Evolutionary conservation across 2,329 filamentous ascomycete genomes (phyloP).

Genomic region (Beauveria caledonica): DNA sequence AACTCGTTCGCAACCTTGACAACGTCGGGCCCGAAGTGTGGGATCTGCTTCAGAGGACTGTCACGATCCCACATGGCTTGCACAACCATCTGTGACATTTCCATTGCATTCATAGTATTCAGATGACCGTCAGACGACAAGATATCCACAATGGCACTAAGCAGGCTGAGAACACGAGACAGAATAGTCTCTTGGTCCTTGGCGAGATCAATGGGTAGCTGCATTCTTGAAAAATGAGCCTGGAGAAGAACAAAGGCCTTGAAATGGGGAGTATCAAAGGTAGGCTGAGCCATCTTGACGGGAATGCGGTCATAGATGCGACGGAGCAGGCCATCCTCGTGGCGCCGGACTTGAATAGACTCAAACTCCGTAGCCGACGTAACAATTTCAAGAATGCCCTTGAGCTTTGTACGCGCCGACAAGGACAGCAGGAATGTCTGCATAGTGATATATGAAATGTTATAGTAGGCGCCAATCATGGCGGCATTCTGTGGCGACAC

Average conservation of each 20-base stretch:
- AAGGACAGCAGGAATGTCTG: conserved; percentile 94
- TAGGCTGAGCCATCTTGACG: conserved; percentile 84
- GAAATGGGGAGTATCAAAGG: conserved; percentile 92
- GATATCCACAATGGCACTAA: conserved; percentile 90
- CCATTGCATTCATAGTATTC: conserved; percentile 98
- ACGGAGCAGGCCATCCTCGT: conserved; percentile 79
- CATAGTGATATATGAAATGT: conserved; percentile 99
- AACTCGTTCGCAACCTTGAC: conserved; percentile 76
- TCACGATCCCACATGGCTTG: conserved; percentile 99
- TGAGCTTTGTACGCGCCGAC: conserved; percentile 82
- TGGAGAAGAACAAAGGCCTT: conserved; percentile 97
- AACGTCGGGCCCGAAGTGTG: conserved; percentile 78
- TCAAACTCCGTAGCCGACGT: conserved; percentile 97
- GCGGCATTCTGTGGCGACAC: conserved; percentile 87
- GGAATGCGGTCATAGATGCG: conserved; percentile 92
- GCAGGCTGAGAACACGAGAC: conserved; percentile 73
- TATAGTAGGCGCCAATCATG: conserved; percentile 98
- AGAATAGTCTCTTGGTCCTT: conserved; percentile 92
- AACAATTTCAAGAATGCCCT: conserved; percentile 93
- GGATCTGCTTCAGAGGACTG: conserved; percentile 93
- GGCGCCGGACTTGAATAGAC: conserved; percentile 83
- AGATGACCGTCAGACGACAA: conserved; percentile 91
- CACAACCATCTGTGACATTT: conserved; percentile 98
- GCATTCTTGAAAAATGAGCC: conserved; percentile 95
- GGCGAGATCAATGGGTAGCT: conserved; percentile 86